phyloP scores from a whole-genome alignment of 208 protist species.

The Angomonas deanei region DNA sequence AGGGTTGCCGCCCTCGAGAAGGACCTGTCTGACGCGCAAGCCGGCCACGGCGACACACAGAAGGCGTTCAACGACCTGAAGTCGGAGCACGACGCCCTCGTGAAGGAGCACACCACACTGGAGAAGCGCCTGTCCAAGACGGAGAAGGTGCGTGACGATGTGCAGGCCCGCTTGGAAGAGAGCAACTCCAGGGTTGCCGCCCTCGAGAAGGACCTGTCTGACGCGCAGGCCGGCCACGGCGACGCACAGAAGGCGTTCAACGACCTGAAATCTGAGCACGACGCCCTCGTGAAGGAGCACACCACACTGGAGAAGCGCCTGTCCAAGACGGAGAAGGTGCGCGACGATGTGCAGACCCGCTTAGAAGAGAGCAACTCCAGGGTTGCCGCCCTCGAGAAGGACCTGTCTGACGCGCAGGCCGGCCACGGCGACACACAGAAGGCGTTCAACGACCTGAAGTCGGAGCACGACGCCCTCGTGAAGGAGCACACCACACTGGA shows the following conservation, averaged over 20 bases:
- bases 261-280: neutral
- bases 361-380: neutral
- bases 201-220: neutral
- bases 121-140: slow-evolving; percentile 11
- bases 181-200: neutral
- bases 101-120: slow-evolving; percentile 6
- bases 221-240: neutral
- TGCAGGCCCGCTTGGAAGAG: neutral
- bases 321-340: neutral
- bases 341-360: neutral
- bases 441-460: neutral
- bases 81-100: neutral
- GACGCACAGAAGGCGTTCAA: neutral
- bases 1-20: neutral
- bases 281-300: slow-evolving; percentile 1
- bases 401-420: neutral
- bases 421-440: neutral
- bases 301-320: neutral
- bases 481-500: slow-evolving; percentile 5
- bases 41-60: neutral
- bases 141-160: neutral
- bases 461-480: neutral
- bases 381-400: neutral
- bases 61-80: neutral
- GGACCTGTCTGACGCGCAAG: neutral